A percentile compares a stretch with the other conserved stretches of the same genome.
These are phyloP conservation scores for Schizothecium vesticola DNA, from an alignment of 495 filamentous ascomycete species.

Conservation along the genomic window DNA sequence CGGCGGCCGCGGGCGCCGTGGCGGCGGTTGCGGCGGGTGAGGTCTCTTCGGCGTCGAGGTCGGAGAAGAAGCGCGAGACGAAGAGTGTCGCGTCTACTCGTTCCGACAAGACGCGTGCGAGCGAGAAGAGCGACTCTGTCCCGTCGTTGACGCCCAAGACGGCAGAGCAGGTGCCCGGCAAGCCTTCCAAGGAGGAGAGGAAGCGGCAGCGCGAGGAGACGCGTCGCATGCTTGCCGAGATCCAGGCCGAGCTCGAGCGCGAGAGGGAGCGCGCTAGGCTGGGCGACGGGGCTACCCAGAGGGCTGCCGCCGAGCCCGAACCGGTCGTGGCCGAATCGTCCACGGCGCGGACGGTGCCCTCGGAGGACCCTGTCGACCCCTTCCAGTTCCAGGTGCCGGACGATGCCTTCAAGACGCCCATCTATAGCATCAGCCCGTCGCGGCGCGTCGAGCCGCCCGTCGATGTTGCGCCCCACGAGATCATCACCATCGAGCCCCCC, in stretches of 20 bases:
- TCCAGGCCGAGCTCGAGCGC: conserved; percentile 23
- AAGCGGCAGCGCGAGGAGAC: conserved; percentile 23
- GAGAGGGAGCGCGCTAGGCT: conserved; percentile 22
- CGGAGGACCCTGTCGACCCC: conserved; percentile 35
- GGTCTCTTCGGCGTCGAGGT: conserved; percentile 21
- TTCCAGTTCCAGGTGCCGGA: conserved; percentile 48
- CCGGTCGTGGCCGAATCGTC: background rate
- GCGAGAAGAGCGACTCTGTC: background rate
- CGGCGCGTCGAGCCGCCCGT: conserved; percentile 36
- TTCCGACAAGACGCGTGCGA: conserved; percentile 7
- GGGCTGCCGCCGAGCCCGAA: background rate
- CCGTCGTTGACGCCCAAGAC: background rate
- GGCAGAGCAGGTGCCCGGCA: conserved; percentile 7
- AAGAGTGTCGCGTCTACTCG: background rate
- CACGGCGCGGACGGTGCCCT: background rate
- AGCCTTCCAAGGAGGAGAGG: conserved; percentile 24
- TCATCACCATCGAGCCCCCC: conserved; percentile 25
- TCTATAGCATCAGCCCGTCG: conserved; percentile 26
- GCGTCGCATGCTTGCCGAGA: conserved; percentile 22
- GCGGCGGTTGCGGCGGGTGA: conserved; percentile 12
- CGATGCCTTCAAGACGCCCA: conserved; percentile 43
- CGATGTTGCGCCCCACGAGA: conserved; percentile 40
- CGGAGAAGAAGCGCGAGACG: conserved; percentile 33
- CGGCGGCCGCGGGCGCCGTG: background rate
- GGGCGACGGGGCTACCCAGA: conserved; percentile 13